Conservation (phyloP, 495 filamentous ascomycete genomes). For the Platismatia glauca region DNA sequence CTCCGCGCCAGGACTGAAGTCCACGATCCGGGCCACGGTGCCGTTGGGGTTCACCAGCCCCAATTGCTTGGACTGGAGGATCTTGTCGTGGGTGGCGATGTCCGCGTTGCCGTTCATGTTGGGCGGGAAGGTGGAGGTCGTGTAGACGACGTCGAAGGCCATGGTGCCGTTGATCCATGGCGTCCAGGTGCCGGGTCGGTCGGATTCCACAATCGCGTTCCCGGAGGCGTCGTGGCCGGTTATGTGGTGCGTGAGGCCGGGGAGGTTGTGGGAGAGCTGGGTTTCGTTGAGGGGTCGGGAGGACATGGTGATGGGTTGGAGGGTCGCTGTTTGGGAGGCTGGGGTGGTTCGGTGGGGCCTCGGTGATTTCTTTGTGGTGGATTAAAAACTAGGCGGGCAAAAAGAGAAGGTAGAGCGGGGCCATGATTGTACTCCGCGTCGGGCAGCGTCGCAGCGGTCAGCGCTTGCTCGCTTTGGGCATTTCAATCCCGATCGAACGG, state of each 20-base stretch:
- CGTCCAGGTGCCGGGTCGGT: conserved; percentile 19
- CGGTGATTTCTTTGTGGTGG: background rate
- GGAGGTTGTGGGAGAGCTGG: conserved; percentile 18
- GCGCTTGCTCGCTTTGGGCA: background rate
- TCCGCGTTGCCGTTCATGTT: conserved; percentile 45
- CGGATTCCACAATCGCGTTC: conserved; percentile 29
- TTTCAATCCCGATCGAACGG: too few species aligned
- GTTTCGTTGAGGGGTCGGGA: conserved; percentile 13
- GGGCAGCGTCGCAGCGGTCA: background rate
- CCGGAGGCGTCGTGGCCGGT: conserved; percentile 34
- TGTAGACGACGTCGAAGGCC: conserved; percentile 33
- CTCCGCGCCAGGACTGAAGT: conserved; percentile 17
- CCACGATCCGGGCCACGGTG: conserved; percentile 24
- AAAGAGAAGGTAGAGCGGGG: background rate
- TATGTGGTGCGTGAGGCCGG: conserved; percentile 28
- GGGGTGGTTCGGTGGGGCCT: too few species aligned
- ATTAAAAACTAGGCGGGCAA: too few species aligned
- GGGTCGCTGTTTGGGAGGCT: background rate
- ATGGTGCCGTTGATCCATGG: conserved; percentile 24
- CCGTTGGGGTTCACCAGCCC: conserved; percentile 29
- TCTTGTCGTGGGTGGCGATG: conserved; percentile 29
- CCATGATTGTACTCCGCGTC: too few species aligned
- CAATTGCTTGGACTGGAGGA: conserved; percentile 23
- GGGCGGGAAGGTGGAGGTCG: conserved; percentile 41
- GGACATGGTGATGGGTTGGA: conserved; percentile 8